Percentiles rank a stretch among this genome's conserved stretches.
Evolutionary conservation across 2,329 filamentous ascomycete species (phyloP).

Genomic region (Penicillium sp.): DNA sequence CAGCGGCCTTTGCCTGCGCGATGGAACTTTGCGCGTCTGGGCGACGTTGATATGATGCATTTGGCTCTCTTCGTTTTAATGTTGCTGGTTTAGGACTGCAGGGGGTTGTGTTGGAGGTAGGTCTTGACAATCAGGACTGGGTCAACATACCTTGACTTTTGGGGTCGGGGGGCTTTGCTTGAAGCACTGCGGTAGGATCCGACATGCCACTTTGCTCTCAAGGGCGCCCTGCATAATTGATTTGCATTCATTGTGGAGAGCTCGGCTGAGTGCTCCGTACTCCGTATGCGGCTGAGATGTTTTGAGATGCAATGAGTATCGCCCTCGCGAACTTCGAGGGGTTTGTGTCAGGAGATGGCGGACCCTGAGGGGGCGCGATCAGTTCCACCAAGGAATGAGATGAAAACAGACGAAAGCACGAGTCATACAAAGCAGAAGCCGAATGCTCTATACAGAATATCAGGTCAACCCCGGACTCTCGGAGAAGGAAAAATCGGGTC

Average conservation of each 20-base stretch:
- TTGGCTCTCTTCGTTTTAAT: slow-evolving; percentile 1
- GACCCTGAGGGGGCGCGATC: no score
- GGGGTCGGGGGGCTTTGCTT: slow-evolving; percentile 18
- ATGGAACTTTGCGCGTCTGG: background rate
- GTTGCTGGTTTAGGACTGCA: slow-evolving; percentile 13
- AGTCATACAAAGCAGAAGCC: no score
- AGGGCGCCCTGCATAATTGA: slow-evolving; percentile 21
- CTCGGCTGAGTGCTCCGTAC: background rate
- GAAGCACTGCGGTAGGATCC: slow-evolving; percentile 17
- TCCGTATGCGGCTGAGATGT: background rate
- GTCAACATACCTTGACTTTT: slow-evolving; percentile 23
- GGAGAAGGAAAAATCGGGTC: slow-evolving; percentile 11
- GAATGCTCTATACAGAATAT: no score
- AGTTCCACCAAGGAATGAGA: no score
- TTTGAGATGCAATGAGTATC: background rate
- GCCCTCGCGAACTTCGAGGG: background rate
- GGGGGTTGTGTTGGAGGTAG: background rate
- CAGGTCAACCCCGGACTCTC: background rate
- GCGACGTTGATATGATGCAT: background rate
- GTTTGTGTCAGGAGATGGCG: no score
- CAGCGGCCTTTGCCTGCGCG: slow-evolving; percentile 7
- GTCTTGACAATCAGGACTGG: background rate
- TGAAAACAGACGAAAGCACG: no score
- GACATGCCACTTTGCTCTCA: slow-evolving; percentile 21
- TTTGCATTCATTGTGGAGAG: slow-evolving; percentile 28